phyloP scores from a whole-genome alignment of 2,329 filamentous ascomycete species.

The Botrytis sinoallii region DNA sequence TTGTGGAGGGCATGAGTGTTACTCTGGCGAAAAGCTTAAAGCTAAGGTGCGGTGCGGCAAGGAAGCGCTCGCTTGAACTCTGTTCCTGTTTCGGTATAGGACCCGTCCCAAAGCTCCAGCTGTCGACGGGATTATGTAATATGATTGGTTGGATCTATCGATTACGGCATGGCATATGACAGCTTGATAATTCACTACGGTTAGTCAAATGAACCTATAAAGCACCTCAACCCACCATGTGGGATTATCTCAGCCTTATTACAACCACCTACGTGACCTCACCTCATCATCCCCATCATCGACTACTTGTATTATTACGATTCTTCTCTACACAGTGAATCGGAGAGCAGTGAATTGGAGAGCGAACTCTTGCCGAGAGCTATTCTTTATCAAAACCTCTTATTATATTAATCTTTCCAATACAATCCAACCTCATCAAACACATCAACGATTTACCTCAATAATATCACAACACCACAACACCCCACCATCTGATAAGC shows the following conservation, averaged over 20 bases:
- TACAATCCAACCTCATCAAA: background rate
- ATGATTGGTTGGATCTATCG: background rate
- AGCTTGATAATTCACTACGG: background rate
- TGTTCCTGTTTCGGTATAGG: background rate
- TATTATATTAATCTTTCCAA: background rate
- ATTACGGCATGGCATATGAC: background rate
- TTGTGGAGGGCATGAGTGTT: constrained; percentile 16
- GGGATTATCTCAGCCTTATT: background rate
- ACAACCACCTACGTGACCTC: background rate
- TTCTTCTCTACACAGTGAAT: background rate
- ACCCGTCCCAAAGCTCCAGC: background rate
- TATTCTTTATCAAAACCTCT: background rate
- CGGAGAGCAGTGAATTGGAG: background rate
- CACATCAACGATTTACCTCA: no score
- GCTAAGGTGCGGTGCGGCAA: constrained; percentile 6
- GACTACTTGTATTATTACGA: background rate
- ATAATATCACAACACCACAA: background rate
- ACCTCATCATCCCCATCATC: background rate
- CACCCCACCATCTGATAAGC: background rate
- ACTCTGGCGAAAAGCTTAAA: constrained; percentile 18
- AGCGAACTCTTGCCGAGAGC: background rate
- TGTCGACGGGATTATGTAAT: background rate
- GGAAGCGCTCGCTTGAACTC: constrained; percentile 18
- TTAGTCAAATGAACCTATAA: background rate
- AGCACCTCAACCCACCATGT: background rate